These are phyloP conservation scores for Picea sitchensis DNA, from an alignment of 75 land plant genomes.

Conservation along the genomic window DNA sequence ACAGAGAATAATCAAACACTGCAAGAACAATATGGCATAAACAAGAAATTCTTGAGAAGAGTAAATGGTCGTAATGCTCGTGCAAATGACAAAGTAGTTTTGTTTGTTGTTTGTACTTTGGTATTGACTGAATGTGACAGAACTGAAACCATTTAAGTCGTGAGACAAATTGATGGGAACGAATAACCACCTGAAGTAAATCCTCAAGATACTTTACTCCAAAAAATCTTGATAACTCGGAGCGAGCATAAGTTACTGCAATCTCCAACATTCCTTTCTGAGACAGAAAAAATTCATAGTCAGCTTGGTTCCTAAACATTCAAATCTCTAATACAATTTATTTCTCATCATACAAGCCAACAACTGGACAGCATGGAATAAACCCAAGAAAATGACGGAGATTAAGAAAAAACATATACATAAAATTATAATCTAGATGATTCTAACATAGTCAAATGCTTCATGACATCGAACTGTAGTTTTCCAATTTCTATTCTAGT, in stretches of 20 bases:
- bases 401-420: neutral
- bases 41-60: no score
- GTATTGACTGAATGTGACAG: neutral
- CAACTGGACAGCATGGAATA: neutral
- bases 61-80: neutral
- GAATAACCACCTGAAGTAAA: conserved; percentile 49
- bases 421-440: neutral
- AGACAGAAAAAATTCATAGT: neutral
- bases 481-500: neutral
- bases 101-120: neutral
- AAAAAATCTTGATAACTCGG: conserved; percentile 51
- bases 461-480: neutral
- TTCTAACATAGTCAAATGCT: neutral
- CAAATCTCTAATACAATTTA: neutral
- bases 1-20: no score
- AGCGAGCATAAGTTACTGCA: conserved; percentile 68
- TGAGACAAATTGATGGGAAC: neutral
- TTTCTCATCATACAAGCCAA: neutral
- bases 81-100: neutral
- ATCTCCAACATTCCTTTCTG: conserved; percentile 62
- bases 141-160: neutral
- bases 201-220: conserved; percentile 21
- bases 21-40: no score
- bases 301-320: neutral
- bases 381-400: neutral